Evolutionary conservation across 352 stramenopile species (phyloP).

Genomic region (Pythium apleroticum): DNA sequence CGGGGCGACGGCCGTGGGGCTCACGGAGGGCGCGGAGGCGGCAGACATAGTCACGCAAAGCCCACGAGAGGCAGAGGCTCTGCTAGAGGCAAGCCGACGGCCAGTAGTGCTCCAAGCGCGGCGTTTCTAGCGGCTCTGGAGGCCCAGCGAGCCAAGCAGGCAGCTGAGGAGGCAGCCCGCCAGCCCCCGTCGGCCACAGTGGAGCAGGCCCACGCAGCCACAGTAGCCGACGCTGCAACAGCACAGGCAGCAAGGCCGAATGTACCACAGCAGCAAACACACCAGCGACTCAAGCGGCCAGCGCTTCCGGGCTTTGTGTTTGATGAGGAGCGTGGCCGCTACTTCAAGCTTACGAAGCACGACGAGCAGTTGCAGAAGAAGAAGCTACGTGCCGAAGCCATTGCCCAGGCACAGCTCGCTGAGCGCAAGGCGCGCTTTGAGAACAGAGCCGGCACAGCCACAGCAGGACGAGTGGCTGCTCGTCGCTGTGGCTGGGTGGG

Average conservation of each 20-base stretch:
- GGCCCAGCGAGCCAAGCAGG: conserved; percentile 45
- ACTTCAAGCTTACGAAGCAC: conserved; percentile 46
- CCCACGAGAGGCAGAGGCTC: neutral
- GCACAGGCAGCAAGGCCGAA: neutral
- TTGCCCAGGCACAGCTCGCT: neutral
- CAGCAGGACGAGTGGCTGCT: neutral
- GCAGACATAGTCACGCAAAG: neutral
- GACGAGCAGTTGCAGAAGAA: conserved; percentile 25
- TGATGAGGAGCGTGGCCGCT: conserved; percentile 47
- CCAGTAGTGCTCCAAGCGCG: conserved; percentile 22
- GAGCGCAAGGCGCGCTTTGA: neutral
- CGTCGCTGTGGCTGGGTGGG: conserved; percentile 20
- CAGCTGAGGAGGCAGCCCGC: neutral
- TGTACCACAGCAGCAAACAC: neutral
- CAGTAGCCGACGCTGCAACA: neutral
- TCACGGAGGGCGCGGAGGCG: neutral
- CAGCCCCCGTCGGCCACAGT: neutral
- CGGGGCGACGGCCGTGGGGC: neutral
- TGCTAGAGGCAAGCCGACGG: conserved; percentile 17
- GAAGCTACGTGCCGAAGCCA: conserved; percentile 15
- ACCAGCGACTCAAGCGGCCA: conserved; percentile 8
- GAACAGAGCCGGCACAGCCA: neutral
- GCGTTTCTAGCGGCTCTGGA: conserved; percentile 63
- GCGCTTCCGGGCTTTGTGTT: conserved; percentile 60
- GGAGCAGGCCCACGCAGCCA: neutral